Percentiles rank a stretch among this genome's conserved stretches.
Evolutionary conservation across 1,284 basidiomycete genomes (phyloP).

Genomic region (Exobasidium cylindrosporum): DNA sequence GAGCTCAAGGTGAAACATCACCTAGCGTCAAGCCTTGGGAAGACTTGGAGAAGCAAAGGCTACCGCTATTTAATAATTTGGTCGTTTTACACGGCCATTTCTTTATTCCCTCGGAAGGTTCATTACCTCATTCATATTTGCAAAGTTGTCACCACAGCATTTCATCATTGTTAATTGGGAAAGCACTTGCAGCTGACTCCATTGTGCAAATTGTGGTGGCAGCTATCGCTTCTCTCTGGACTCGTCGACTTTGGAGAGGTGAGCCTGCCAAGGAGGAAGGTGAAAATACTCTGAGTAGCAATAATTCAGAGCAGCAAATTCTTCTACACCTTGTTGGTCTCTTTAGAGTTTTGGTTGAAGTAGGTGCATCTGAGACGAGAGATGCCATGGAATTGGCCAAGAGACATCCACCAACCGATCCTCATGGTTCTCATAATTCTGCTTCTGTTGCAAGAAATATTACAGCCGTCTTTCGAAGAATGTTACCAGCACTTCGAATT

Average conservation of each 20-base stretch:
- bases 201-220: constrained; percentile 45
- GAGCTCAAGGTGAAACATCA: background rate
- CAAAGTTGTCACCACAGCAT: constrained; percentile 22
- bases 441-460: constrained; percentile 53
- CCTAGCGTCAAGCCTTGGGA: background rate
- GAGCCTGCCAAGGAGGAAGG: background rate
- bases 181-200: constrained; percentile 37
- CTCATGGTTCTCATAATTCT: background rate
- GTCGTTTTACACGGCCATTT: constrained; percentile 44
- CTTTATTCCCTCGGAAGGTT: constrained; percentile 9
- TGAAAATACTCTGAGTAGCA: background rate
- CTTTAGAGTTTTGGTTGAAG: constrained; percentile 67
- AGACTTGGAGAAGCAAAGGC: background rate
- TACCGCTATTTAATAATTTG: background rate
- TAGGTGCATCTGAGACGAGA: constrained; percentile 62
- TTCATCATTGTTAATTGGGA: constrained; percentile 25
- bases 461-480: constrained; percentile 77
- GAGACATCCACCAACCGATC: constrained; percentile 32
- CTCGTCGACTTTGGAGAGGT: constrained; percentile 31
- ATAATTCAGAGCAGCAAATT: constrained; percentile 64
- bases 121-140: background rate
- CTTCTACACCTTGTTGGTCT: constrained; percentile 72
- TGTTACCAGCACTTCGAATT: constrained; percentile 80
- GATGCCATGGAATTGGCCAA: constrained; percentile 61
- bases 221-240: constrained; percentile 42